Conservation (phyloP, 2,329 filamentous ascomycete species). For the Alternaria viburni region DNA sequence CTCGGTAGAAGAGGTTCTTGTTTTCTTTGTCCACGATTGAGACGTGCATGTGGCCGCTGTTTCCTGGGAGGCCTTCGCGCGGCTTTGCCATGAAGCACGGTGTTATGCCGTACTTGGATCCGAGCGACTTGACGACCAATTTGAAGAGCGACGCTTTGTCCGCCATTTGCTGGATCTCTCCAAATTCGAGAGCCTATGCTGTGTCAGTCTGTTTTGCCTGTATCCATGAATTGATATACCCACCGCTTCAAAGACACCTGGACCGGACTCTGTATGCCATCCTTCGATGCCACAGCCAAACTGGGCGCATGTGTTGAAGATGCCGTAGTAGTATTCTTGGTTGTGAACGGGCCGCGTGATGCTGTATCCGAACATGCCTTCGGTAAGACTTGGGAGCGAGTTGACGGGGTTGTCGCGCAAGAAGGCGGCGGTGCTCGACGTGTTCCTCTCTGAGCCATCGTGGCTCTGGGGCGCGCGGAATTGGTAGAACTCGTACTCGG, state of each 20-base stretch:
- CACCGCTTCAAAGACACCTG: conserved; percentile 92
- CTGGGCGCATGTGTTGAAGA: conserved; percentile 78
- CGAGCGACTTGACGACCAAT: conserved; percentile 88
- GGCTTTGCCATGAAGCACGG: conserved; percentile 99
- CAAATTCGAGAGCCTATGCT: conserved; percentile 81
- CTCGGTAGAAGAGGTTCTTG: conserved; percentile 82
- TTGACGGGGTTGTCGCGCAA: conserved; percentile 75
- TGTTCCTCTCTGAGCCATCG: conserved; percentile 62
- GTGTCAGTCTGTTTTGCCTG: conserved; percentile 20
- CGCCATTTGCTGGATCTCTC: conserved; percentile 86
- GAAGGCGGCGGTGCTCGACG: conserved; percentile 74
- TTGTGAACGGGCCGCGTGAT: conserved; percentile 87
- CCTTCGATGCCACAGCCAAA: conserved; percentile 87
- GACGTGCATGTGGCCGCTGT: conserved; percentile 94
- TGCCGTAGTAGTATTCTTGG: conserved; percentile 88
- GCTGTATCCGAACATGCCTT: conserved; percentile 96
- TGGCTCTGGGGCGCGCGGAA: conserved; percentile 71
- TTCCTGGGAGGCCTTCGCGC: conserved; percentile 85
- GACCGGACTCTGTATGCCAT: conserved; percentile 94
- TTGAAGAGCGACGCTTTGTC: conserved; percentile 94
- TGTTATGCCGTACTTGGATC: conserved; percentile 85
- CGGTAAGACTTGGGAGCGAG: conserved; percentile 78
- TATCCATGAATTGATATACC: conserved; percentile 16
- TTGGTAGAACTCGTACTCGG: conserved; percentile 95
- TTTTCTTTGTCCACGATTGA: conserved; percentile 82